Conservation (phyloP, 129 eudicot genomes). For the carrot (Daucus carota) region DNA sequence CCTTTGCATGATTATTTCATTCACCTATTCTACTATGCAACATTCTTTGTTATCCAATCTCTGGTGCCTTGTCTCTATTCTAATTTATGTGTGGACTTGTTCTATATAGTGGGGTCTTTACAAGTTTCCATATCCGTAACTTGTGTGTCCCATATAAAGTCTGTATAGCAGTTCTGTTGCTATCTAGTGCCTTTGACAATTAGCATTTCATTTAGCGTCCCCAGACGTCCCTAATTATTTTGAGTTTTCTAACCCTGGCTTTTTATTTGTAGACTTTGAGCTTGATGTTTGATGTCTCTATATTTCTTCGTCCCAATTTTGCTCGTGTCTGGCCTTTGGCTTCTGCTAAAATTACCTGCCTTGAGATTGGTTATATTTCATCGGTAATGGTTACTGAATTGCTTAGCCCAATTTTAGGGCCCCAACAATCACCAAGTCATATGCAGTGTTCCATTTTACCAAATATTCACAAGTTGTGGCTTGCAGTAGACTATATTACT, state of each 20-base stretch:
- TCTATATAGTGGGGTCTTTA: background rate
- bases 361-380: conserved; percentile 81
- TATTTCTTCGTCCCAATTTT: conserved; percentile 67
- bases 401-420: conserved; percentile 59
- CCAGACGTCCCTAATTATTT: background rate
- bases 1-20: too few relatives aligned
- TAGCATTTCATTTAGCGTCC: background rate
- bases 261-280: conserved; percentile 63
- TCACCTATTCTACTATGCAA: background rate
- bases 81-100: background rate
- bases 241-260: conserved; percentile 17
- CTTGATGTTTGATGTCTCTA: conserved; percentile 85
- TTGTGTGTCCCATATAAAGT: background rate
- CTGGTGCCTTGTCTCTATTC: background rate
- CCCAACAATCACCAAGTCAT: conserved; percentile 32
- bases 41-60: background rate
- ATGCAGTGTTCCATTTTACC: conserved; percentile 44
- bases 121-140: background rate
- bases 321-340: conserved; percentile 89
- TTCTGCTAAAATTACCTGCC: conserved; percentile 51
- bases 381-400: conserved; percentile 79
- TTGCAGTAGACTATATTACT: conserved; percentile 89
- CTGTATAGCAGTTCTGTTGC: background rate
- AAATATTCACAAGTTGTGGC: conserved; percentile 55
- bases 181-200: background rate